Conservation (phyloP, 1,284 basidiomycete genomes). For the Ceraceosorus guamensis region DNA sequence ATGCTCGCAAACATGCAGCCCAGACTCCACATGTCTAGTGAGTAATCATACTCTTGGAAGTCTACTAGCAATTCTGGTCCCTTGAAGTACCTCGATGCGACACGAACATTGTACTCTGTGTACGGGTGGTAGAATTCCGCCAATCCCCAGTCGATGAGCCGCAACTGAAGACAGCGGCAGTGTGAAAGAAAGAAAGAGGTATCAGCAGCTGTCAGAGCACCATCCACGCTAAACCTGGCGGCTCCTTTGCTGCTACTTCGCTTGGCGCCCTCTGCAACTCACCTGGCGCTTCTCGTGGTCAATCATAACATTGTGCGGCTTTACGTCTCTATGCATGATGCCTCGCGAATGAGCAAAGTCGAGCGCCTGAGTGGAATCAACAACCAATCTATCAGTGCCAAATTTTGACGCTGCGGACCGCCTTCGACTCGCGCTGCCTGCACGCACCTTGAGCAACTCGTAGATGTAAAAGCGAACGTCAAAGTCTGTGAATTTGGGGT, state of each 20-base stretch:
- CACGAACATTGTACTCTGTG: conserved; percentile 95
- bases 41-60: conserved; percentile 94
- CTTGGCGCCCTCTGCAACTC: conserved; percentile 21
- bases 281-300: conserved; percentile 94
- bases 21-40: conserved; percentile 88
- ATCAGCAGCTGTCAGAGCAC: background rate
- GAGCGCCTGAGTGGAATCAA: conserved; percentile 61
- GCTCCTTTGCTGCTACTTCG: background rate
- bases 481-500: conserved; percentile 86
- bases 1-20: conserved; percentile 78
- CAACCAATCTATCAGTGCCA: too few species aligned
- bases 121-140: conserved; percentile 98
- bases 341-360: conserved; percentile 98
- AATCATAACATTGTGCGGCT: conserved; percentile 99
- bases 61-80: conserved; percentile 94
- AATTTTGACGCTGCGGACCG: background rate
- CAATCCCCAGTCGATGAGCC: conserved; percentile 96
- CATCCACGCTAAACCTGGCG: background rate
- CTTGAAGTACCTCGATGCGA: conserved; percentile 96
- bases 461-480: conserved; percentile 96
- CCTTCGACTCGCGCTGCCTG: conserved; percentile 1
- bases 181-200: background rate
- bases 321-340: conserved; percentile 98
- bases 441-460: conserved; percentile 77
- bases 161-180: conserved; percentile 56